phyloP scores from a whole-genome alignment of 768 basidiomycete species.

The Tylopilus vinaceipallidus region DNA sequence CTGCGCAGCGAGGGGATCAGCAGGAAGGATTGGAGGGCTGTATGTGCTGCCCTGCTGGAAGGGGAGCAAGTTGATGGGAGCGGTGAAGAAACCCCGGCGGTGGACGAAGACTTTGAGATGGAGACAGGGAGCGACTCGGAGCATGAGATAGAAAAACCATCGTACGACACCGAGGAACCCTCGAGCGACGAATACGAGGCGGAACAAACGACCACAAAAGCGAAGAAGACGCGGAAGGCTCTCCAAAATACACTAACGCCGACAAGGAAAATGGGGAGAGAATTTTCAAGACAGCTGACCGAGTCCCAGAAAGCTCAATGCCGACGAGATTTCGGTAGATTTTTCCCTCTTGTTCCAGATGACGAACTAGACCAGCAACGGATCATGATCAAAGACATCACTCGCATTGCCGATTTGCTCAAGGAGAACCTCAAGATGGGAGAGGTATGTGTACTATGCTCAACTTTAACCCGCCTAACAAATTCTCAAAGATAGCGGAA shows the following conservation, averaged over 20 bases:
- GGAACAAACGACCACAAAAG: background rate
- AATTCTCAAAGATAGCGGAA: conserved; percentile 60
- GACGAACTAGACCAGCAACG: conserved; percentile 47
- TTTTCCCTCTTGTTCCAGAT: conserved; percentile 61
- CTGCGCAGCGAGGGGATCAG: conserved; percentile 42
- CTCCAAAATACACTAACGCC: conserved; percentile 2
- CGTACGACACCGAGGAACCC: conserved; percentile 24
- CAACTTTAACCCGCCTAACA: background rate
- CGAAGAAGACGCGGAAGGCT: conserved; percentile 9
- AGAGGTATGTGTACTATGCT: conserved; percentile 48
- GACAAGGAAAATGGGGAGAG: background rate
- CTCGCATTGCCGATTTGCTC: conserved; percentile 55
- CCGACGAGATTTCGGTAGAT: conserved; percentile 63
- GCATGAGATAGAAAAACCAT: conserved; percentile 23
- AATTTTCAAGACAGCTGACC: conserved; percentile 36
- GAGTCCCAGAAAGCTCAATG: conserved; percentile 52
- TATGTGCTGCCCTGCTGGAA: conserved; percentile 74
- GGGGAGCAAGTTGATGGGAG: conserved; percentile 30
- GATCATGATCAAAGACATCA: conserved; percentile 68
- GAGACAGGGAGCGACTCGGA: conserved; percentile 27
- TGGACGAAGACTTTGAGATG: conserved; percentile 20
- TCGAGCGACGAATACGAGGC: conserved; percentile 33
- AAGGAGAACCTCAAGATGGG: conserved; percentile 72
- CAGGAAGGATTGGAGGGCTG: conserved; percentile 73
- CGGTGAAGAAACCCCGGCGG: conserved; percentile 8